These are phyloP conservation scores for Alternaria hordeiaustralica DNA, from an alignment of 2,329 filamentous ascomycete genomes.

Conservation along the genomic window DNA sequence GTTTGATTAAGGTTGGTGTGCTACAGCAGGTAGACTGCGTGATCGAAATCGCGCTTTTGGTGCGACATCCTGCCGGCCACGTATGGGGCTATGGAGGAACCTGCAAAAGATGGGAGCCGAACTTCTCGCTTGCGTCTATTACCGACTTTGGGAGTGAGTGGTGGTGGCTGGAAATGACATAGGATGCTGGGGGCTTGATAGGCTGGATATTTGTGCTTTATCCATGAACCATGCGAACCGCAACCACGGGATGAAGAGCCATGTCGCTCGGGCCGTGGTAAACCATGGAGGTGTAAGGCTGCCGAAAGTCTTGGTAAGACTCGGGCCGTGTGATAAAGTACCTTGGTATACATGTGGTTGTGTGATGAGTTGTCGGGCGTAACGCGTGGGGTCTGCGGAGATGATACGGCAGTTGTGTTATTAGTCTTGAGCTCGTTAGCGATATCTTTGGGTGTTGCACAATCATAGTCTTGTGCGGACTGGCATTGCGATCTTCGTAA, in stretches of 20 bases:
- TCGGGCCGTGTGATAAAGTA: slow-evolving; percentile 22
- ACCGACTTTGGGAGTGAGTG: not conserved
- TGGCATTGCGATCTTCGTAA: not conserved
- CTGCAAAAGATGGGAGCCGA: not conserved
- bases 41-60: not conserved
- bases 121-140: slow-evolving; percentile 4
- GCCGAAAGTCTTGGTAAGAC: slow-evolving; percentile 3
- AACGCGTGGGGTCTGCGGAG: slow-evolving; percentile 8
- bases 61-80: not conserved
- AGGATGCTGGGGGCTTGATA: slow-evolving; percentile 3
- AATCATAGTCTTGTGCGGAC: not conserved
- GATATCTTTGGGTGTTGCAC: not conserved
- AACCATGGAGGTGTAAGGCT: not conserved
- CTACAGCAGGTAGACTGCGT: slow-evolving; percentile 5
- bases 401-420: slow-evolving; percentile 13
- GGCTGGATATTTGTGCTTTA: slow-evolving; percentile 14
- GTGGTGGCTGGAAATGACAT: not conserved
- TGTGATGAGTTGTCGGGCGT: slow-evolving; percentile 10
- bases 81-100: not conserved
- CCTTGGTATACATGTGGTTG: slow-evolving; percentile 1
- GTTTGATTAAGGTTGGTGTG: slow-evolving; percentile 4
- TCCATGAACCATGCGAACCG: slow-evolving; percentile 9
- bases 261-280: slow-evolving; percentile 12
- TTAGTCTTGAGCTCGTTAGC: not conserved
- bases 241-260: not conserved